These are phyloP conservation scores for Aquanectria penicillioides DNA, from an alignment of 2,329 filamentous ascomycete genomes.

Conservation along the genomic window DNA sequence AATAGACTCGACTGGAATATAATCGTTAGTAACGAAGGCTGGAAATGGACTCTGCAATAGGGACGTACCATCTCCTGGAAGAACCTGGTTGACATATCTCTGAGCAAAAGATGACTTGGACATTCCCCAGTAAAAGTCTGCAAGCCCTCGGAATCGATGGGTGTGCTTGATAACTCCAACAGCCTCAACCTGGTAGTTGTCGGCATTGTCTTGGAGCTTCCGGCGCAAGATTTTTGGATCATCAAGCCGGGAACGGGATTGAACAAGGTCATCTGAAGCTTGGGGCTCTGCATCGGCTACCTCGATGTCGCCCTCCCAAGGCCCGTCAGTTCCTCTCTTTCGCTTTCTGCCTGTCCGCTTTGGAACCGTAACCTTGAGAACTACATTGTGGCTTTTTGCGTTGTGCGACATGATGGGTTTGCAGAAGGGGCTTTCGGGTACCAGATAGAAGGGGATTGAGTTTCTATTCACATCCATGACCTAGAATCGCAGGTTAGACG, in stretches of 20 bases:
- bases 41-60: background rate
- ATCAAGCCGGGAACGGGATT: constrained; percentile 60
- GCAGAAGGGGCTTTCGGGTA: constrained; percentile 81
- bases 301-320: constrained; percentile 63
- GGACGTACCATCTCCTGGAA: constrained; percentile 75
- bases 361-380: constrained; percentile 88
- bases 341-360: constrained; percentile 87
- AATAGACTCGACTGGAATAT: constrained; percentile 57
- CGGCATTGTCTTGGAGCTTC: constrained; percentile 76
- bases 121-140: constrained; percentile 87
- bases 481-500: constrained; percentile 45
- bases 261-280: constrained; percentile 40
- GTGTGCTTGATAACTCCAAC: constrained; percentile 80
- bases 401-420: constrained; percentile 82
- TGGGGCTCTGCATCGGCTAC: constrained; percentile 39
- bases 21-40: background rate
- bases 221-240: constrained; percentile 66
- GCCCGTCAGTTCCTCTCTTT: constrained; percentile 78
- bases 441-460: constrained; percentile 76
- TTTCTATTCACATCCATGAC: constrained; percentile 59
- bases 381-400: constrained; percentile 80
- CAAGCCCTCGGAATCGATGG: constrained; percentile 87
- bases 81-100: constrained; percentile 75
- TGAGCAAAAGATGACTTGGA: constrained; percentile 74
- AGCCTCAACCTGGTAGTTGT: constrained; percentile 73